Percentiles rank a stretch among this genome's conserved stretches.
These are phyloP conservation scores for Neonectria magnoliae DNA, from an alignment of 2,329 filamentous ascomycete species.

Conservation along the genomic window DNA sequence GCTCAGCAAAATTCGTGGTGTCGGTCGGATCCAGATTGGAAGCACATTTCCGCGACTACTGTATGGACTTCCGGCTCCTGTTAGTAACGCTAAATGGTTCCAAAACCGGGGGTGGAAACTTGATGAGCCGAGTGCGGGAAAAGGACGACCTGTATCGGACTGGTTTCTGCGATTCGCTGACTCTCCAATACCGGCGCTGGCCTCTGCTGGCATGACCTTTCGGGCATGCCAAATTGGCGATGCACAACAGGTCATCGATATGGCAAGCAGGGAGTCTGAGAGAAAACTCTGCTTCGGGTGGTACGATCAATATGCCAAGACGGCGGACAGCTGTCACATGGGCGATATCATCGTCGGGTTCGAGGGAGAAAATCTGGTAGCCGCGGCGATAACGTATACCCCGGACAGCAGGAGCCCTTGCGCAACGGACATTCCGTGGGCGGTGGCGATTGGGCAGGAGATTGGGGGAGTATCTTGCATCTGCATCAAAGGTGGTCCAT, in stretches of 20 bases:
- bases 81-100: slow-evolving; percentile 62
- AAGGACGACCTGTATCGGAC: slow-evolving; percentile 62
- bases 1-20: slow-evolving; percentile 60
- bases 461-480: slow-evolving; percentile 70
- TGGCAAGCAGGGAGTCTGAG: slow-evolving; percentile 60
- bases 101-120: slow-evolving; percentile 63
- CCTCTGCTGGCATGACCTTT: slow-evolving; percentile 55
- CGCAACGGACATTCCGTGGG: slow-evolving; percentile 65
- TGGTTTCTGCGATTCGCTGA: slow-evolving; percentile 64
- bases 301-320: slow-evolving; percentile 67
- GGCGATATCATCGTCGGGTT: slow-evolving; percentile 65
- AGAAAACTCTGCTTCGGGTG: slow-evolving; percentile 63
- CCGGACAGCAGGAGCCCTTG: slow-evolving; percentile 57
- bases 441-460: slow-evolving; percentile 58
- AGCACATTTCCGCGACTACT: slow-evolving; percentile 68
- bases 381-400: slow-evolving; percentile 64
- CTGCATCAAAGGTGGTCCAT: slow-evolving; percentile 63
- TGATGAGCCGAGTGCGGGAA: slow-evolving; percentile 54
- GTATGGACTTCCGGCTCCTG: slow-evolving; percentile 61
- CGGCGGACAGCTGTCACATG: slow-evolving; percentile 59
- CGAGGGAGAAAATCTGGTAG: slow-evolving; percentile 59
- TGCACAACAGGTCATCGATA: slow-evolving; percentile 57
- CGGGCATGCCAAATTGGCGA: slow-evolving; percentile 58
- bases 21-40: slow-evolving; percentile 65
- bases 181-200: slow-evolving; percentile 54